A percentile compares a stretch with the other conserved stretches of the same genome.
Conservation (phyloP, 2,329 filamentous ascomycete species). For the Scopulariopsis brevicaulis region DNA sequence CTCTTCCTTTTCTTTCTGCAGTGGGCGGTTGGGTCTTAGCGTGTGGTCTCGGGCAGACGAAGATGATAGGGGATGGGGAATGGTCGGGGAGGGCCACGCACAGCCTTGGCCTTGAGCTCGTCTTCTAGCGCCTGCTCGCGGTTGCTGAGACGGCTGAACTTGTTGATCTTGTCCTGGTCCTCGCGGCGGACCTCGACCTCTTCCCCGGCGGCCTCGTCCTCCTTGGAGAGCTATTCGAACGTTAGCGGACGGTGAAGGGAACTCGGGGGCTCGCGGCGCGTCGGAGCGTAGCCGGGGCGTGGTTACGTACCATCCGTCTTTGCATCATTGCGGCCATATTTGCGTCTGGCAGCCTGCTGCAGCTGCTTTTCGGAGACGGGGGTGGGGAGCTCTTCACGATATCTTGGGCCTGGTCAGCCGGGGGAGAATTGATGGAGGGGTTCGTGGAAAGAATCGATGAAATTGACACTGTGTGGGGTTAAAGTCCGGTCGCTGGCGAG, state of each 20-base stretch:
- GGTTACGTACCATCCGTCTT: conserved; percentile 43
- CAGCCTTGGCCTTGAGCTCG: conserved; percentile 68
- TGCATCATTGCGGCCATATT: conserved; percentile 37
- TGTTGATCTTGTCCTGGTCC: conserved; percentile 98
- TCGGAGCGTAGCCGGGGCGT: neutral
- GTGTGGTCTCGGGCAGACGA: neutral
- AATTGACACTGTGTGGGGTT: neutral
- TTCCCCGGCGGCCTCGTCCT: conserved; percentile 67
- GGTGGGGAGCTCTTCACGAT: neutral
- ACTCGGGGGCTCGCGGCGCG: neutral
- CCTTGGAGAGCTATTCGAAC: conserved; percentile 66
- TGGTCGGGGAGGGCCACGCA: conserved; percentile 28
- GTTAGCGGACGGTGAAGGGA: conserved; percentile 7
- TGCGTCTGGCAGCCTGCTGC: neutral
- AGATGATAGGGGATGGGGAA: too few relatives aligned
- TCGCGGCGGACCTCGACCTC: conserved; percentile 92
- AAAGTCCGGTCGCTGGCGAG: neutral
- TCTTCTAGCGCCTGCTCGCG: conserved; percentile 71
- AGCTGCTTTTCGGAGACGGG: neutral
- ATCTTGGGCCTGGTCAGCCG: neutral
- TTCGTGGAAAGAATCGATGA: neutral
- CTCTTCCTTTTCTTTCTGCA: conserved; percentile 95
- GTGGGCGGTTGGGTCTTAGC: neutral
- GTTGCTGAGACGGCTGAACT: conserved; percentile 89
- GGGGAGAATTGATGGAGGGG: conserved; percentile 2